Percentiles rank a stretch among this genome's conserved stretches.
These are phyloP conservation scores for Candida suzukii DNA, from an alignment of 805 yeast species.

Conservation along the genomic window DNA sequence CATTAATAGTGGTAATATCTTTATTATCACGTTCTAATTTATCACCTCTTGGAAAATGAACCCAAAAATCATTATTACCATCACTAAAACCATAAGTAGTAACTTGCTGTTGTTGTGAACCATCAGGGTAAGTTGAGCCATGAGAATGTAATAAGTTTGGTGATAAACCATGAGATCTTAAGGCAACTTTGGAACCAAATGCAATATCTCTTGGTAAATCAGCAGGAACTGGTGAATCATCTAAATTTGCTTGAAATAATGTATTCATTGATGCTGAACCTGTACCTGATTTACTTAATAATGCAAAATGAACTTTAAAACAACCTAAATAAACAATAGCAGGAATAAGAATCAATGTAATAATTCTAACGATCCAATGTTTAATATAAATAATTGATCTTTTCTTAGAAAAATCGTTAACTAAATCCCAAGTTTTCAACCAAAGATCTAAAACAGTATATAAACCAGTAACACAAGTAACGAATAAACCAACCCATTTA, in stretches of 20 bases:
- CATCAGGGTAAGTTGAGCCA: conserved; percentile 76
- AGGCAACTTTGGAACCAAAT: conserved; percentile 48
- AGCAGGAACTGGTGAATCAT: conserved; percentile 50
- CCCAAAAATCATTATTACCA: conserved; percentile 70
- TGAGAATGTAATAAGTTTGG: conserved; percentile 87
- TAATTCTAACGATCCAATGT: conserved; percentile 72
- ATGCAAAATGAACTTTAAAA: conserved; percentile 75
- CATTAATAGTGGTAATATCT: conserved; percentile 29
- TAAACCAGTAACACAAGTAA: conserved; percentile 53
- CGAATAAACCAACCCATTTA: conserved; percentile 78
- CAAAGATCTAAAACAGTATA: conserved; percentile 49
- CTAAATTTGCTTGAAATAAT: conserved; percentile 71
- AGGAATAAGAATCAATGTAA: conserved; percentile 67
- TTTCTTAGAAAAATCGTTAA: conserved; percentile 9
- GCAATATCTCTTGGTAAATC: conserved; percentile 63
- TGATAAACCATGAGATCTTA: conserved; percentile 64
- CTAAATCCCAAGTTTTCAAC: conserved; percentile 28
- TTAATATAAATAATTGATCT: conserved; percentile 28
- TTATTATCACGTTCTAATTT: conserved; percentile 5
- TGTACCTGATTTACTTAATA: conserved; percentile 76
- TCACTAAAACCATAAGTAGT: conserved; percentile 96
- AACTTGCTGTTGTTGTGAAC: conserved; percentile 89
- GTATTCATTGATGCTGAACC: conserved; percentile 68
- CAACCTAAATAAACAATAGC: conserved; percentile 56
- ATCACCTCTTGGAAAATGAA: conserved; percentile 30